phyloP scores from a whole-genome alignment of 2,329 filamentous ascomycete species.

The Sarocladiaceae sp. region DNA sequence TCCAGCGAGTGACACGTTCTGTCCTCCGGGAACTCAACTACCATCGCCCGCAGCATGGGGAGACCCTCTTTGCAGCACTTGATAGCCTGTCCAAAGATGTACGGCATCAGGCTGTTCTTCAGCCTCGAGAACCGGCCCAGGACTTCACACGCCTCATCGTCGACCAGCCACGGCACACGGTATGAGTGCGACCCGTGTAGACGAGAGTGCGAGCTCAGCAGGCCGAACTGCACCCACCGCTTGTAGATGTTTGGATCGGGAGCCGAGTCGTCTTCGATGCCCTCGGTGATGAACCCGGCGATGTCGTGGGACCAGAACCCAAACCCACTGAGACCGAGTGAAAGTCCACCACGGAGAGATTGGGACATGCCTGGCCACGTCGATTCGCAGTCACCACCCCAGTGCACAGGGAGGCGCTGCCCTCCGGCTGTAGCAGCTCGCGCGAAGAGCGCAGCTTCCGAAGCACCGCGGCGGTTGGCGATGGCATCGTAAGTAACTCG shows the following conservation, averaged over 20 bases:
- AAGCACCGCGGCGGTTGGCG: conserved; percentile 42
- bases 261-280: conserved; percentile 26
- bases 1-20: conserved; percentile 62
- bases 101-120: conserved; percentile 47
- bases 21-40: conserved; percentile 65
- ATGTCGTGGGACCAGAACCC: conserved; percentile 67
- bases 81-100: conserved; percentile 39
- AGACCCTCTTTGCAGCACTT: conserved; percentile 42
- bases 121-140: conserved; percentile 41
- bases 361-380: conserved; percentile 69
- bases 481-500: conserved; percentile 61
- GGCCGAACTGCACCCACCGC: conserved; percentile 70
- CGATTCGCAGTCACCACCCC: conserved; percentile 71
- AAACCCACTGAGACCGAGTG: conserved; percentile 57
- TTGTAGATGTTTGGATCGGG: conserved; percentile 67
- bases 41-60: conserved; percentile 59
- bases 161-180: conserved; percentile 69
- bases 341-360: conserved; percentile 59
- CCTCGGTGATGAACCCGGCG: conserved; percentile 57
- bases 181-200: conserved; percentile 65
- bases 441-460: conserved; percentile 59
- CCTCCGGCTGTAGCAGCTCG: conserved; percentile 61
- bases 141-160: conserved; percentile 46
- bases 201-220: conserved; percentile 63
- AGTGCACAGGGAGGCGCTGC: conserved; percentile 63